These are phyloP conservation scores for Diddensiella transvaalensis DNA, from an alignment of 805 yeast genomes.

Conservation along the genomic window DNA sequence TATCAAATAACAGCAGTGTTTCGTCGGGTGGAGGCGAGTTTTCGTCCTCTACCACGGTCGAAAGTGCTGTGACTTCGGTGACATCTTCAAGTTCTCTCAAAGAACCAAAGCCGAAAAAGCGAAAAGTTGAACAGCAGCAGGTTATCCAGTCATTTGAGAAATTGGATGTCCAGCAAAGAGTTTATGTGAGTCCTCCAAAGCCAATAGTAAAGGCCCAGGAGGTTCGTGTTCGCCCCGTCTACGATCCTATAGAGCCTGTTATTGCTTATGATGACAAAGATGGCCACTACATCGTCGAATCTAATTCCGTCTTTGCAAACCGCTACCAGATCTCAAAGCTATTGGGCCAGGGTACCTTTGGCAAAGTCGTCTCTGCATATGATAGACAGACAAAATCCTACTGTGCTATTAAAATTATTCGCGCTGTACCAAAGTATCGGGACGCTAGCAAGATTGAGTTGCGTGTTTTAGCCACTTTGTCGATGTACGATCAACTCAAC, in stretches of 20 bases:
- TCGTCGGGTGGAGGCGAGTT: constrained; percentile 3
- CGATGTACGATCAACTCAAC: constrained; percentile 65
- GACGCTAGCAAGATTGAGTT: constrained; percentile 94
- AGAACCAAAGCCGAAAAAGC: neutral
- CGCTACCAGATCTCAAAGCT: constrained; percentile 64
- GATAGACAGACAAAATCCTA: constrained; percentile 56
- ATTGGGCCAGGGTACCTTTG: constrained; percentile 91
- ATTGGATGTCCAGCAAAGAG: neutral
- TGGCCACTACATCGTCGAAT: constrained; percentile 31
- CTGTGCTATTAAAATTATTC: constrained; percentile 89
- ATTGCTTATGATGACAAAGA: constrained; percentile 32
- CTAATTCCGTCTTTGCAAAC: constrained; percentile 46
- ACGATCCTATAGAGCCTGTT: constrained; percentile 20
- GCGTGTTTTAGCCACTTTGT: constrained; percentile 70
- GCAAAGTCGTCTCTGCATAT: constrained; percentile 80
- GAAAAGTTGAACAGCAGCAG: neutral
- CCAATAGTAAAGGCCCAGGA: constrained; percentile 30
- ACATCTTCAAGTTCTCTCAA: neutral
- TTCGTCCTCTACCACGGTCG: constrained; percentile 1
- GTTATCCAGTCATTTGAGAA: too few relatives aligned
- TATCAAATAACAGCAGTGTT: constrained; percentile 4
- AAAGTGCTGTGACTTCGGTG: neutral
- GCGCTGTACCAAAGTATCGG: constrained; percentile 89
- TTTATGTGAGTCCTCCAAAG: constrained; percentile 20
- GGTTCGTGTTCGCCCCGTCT: constrained; percentile 26